phyloP scores from a whole-genome alignment of 1,139 yeast species.

The Waltiozyma sp. region DNA sequence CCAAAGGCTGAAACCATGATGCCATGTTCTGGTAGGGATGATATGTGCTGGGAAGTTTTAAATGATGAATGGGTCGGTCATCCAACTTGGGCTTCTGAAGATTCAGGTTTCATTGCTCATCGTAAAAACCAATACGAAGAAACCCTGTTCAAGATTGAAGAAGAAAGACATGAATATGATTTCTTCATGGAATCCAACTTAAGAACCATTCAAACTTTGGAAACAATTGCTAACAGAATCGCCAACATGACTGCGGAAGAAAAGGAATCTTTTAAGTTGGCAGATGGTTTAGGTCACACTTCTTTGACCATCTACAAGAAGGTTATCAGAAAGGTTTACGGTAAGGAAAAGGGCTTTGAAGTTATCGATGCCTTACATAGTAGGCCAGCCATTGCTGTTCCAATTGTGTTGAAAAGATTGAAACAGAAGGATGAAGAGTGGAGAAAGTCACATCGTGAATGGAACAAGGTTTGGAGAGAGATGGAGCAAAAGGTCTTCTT shows the following conservation, averaged over 20 bases:
- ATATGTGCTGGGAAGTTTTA: slow-evolving; percentile 97
- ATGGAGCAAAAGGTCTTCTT: slow-evolving; percentile 91
- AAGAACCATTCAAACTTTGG: slow-evolving; percentile 89
- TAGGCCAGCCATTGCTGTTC: slow-evolving; percentile 90
- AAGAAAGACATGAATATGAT: slow-evolving; percentile 95
- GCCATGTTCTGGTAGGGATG: slow-evolving; percentile 98
- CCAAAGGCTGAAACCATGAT: slow-evolving; percentile 92
- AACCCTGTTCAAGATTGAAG: slow-evolving; percentile 87
- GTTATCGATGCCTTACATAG: slow-evolving; percentile 94
- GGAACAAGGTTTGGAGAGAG: slow-evolving; percentile 99
- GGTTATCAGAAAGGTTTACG: slow-evolving; percentile 85
- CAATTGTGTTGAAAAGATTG: slow-evolving; percentile 79
- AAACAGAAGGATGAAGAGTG: slow-evolving; percentile 98
- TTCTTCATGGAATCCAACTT: slow-evolving; percentile 90
- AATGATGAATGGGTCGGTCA: slow-evolving; percentile 99
- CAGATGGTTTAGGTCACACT: slow-evolving; percentile 88
- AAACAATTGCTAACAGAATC: slow-evolving; percentile 88
- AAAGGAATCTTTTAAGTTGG: slow-evolving; percentile 72
- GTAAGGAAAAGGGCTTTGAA: slow-evolving; percentile 89
- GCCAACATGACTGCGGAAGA: slow-evolving; percentile 91
- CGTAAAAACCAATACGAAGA: slow-evolving; percentile 97
- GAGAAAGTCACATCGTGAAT: slow-evolving; percentile 96
- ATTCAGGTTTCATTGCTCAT: slow-evolving; percentile 95
- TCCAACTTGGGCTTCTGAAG: slow-evolving; percentile 99
- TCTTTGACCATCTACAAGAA: slow-evolving; percentile 87